These are phyloP conservation scores for Clausena lansium DNA, from an alignment of 345 rosid genomes.

Conservation along the genomic window DNA sequence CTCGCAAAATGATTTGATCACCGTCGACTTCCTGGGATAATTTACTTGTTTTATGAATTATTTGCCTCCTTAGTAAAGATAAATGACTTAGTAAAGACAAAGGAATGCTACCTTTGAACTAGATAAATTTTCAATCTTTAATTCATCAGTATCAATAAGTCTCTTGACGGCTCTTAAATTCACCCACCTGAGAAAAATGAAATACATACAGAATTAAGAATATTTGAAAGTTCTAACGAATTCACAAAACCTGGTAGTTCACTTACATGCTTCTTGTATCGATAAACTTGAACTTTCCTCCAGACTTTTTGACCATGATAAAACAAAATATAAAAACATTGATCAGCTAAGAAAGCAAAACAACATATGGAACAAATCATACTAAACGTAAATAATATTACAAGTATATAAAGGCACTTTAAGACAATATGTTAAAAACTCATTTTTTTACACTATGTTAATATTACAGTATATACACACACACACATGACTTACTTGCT, in stretches of 20 bases:
- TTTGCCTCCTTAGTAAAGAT: not conserved
- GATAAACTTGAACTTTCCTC: slow-evolving; percentile 42
- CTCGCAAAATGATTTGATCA: slow-evolving; percentile 19
- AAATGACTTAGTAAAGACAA: not conserved
- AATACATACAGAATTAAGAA: slow-evolving; percentile 9
- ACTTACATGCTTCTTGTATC: slow-evolving; percentile 58
- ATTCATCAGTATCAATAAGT: slow-evolving; percentile 42
- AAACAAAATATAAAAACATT: slow-evolving; percentile 15
- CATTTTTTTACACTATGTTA: not conserved
- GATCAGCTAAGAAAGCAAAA: slow-evolving; percentile 10
- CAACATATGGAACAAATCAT: slow-evolving; percentile 4
- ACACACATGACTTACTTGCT: slow-evolving; percentile 31
- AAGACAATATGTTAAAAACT: not conserved
- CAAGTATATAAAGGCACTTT: not conserved
- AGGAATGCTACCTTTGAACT: slow-evolving; percentile 31
- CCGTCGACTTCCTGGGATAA: slow-evolving; percentile 23
- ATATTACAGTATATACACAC: not conserved
- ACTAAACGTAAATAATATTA: not conserved
- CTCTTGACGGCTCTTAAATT: slow-evolving; percentile 46
- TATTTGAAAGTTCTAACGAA: not conserved
- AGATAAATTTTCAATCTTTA: slow-evolving; percentile 27
- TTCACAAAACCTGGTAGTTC: slow-evolving; percentile 1
- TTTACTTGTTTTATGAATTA: not conserved
- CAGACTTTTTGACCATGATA: slow-evolving; percentile 27
- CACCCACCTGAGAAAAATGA: slow-evolving; percentile 47